phyloP scores from a whole-genome alignment of 2,329 filamentous ascomycete genomes.

The Pleurostoma richardsiae region DNA sequence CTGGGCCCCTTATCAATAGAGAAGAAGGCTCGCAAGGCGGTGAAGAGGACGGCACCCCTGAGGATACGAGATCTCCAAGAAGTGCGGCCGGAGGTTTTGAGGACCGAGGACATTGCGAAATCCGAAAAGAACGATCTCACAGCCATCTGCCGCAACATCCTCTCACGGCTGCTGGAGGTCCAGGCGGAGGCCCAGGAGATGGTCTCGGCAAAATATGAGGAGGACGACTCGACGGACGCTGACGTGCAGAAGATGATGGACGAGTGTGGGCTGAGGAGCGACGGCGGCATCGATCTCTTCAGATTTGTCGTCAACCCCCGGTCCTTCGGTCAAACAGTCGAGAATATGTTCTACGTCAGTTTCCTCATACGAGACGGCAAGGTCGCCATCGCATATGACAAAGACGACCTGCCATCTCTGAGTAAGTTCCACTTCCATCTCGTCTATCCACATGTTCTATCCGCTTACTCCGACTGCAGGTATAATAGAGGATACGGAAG shows the following conservation, averaged over 20 bases:
- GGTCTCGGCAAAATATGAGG: slow-evolving; percentile 34
- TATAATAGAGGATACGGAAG: slow-evolving; percentile 34
- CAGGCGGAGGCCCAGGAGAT: slow-evolving; percentile 40
- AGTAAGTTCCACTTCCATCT: slow-evolving; percentile 49
- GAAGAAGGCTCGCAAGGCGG: slow-evolving; percentile 69
- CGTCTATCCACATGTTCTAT: neutral
- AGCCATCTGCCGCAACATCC: slow-evolving; percentile 70
- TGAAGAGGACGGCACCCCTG: slow-evolving; percentile 66
- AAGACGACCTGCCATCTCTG: slow-evolving; percentile 70
- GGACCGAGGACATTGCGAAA: slow-evolving; percentile 67
- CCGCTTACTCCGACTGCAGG: slow-evolving; percentile 1
- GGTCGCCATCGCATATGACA: slow-evolving; percentile 69
- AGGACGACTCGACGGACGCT: slow-evolving; percentile 40
- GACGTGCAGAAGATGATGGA: slow-evolving; percentile 53
- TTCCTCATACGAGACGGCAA: slow-evolving; percentile 88
- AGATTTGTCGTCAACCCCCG: slow-evolving; percentile 84
- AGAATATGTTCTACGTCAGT: slow-evolving; percentile 95
- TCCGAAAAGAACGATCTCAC: slow-evolving; percentile 78
- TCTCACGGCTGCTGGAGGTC: slow-evolving; percentile 50
- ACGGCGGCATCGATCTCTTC: slow-evolving; percentile 72
- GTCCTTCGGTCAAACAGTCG: slow-evolving; percentile 90
- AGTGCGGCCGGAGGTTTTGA: slow-evolving; percentile 73
- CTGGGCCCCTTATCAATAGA: slow-evolving; percentile 85
- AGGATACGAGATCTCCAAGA: slow-evolving; percentile 63
- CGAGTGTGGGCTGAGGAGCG: slow-evolving; percentile 58